Percentiles rank a stretch among this genome's conserved stretches.
Evolutionary conservation across 805 yeast species (phyloP).

Genomic region (Spathaspora girioi): DNA sequence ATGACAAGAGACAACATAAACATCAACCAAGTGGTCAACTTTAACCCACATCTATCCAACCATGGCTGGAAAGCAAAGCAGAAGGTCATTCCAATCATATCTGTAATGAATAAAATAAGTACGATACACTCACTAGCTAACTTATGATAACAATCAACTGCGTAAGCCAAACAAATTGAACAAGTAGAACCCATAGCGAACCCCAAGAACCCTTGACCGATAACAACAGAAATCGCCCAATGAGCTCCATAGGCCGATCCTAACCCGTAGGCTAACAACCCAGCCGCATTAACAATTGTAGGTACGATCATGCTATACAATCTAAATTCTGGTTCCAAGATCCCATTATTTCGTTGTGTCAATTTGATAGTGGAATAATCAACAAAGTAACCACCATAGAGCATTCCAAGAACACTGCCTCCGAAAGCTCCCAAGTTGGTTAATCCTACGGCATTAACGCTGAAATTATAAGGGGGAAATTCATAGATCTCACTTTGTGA

Average conservation of each 20-base stretch:
- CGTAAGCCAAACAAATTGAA: slow-evolving; percentile 42
- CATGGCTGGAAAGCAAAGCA: slow-evolving; percentile 47
- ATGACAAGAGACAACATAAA: slow-evolving; percentile 40
- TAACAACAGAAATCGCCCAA: slow-evolving; percentile 42
- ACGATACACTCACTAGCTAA: slow-evolving; percentile 42
- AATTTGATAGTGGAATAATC: slow-evolving; percentile 33
- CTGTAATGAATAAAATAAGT: slow-evolving; percentile 30
- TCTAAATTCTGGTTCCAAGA: slow-evolving; percentile 46
- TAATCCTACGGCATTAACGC: slow-evolving; percentile 36
- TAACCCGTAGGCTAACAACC: slow-evolving; percentile 43
- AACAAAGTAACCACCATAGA: slow-evolving; percentile 44
- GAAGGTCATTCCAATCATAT: slow-evolving; percentile 40
- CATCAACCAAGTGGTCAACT: slow-evolving; percentile 38
- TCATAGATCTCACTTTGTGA: slow-evolving; percentile 40
- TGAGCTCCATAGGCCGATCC: slow-evolving; percentile 30
- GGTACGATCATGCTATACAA: slow-evolving; percentile 42
- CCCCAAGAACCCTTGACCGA: slow-evolving; percentile 44
- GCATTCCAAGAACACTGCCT: slow-evolving; percentile 42
- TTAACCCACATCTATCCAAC: slow-evolving; percentile 38
- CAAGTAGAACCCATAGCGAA: slow-evolving; percentile 46
- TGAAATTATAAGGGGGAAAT: slow-evolving; percentile 36
- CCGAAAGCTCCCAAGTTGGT: slow-evolving; percentile 42
- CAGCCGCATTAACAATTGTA: slow-evolving; percentile 38
- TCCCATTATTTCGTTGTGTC: slow-evolving; percentile 42
- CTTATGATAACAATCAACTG: slow-evolving; percentile 42